A percentile compares a stretch with the other conserved stretches of the same genome.
Evolutionary conservation across 2,329 filamentous ascomycete genomes (phyloP).

Genomic region (Aspergillus clavatus): DNA sequence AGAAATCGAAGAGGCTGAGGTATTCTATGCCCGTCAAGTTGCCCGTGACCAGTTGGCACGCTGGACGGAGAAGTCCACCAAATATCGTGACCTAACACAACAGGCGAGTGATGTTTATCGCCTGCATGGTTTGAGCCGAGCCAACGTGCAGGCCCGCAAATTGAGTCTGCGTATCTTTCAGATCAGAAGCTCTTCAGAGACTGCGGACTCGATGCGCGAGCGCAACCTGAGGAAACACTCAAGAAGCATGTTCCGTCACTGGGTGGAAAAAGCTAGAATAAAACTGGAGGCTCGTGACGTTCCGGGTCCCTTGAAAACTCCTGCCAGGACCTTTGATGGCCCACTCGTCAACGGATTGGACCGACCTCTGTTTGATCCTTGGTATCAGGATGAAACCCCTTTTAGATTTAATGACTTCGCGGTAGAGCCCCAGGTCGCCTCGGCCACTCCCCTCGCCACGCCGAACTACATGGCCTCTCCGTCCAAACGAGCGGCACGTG

Average conservation of each 20-base stretch:
- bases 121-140: conserved; percentile 44
- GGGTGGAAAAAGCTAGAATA: conserved; percentile 44
- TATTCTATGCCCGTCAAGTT: conserved; percentile 36
- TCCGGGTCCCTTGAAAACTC: conserved; percentile 26
- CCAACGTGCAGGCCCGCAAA: conserved; percentile 48
- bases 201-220: conserved; percentile 49
- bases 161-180: conserved; percentile 57
- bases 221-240: conserved; percentile 53
- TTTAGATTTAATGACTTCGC: conserved; percentile 36
- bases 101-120: conserved; percentile 46
- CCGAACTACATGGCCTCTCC: conserved; percentile 43
- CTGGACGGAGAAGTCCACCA: conserved; percentile 33
- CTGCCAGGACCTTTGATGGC: conserved; percentile 20
- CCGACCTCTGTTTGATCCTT: conserved; percentile 31
- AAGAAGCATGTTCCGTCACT: conserved; percentile 52
- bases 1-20: conserved; percentile 35
- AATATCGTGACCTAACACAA: conserved; percentile 33
- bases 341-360: conserved; percentile 16
- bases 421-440: conserved; percentile 26
- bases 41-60: conserved; percentile 35
- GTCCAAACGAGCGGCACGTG: conserved; percentile 43
- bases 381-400: conserved; percentile 33
- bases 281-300: conserved; percentile 28
- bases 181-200: conserved; percentile 47
- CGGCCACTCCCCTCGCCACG: conserved; percentile 36